phyloP scores from a whole-genome alignment of 305 asterid species.

The Caryopteris hybrid region DNA sequence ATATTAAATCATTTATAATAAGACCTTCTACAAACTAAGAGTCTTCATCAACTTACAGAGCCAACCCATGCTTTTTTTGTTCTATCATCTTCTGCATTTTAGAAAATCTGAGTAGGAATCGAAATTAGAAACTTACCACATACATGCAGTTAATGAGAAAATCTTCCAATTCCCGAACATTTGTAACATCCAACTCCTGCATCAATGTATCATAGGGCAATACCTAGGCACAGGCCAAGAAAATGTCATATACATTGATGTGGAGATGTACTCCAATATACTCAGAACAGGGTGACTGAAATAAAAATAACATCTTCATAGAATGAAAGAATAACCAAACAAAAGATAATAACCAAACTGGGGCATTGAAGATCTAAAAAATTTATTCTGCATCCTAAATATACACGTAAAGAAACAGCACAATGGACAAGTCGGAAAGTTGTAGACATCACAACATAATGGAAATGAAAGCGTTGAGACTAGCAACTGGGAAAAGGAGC shows the following conservation, averaged over 20 bases:
- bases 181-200: slow-evolving; percentile 85
- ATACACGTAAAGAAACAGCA: slow-evolving; percentile 1
- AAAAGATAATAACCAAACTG: not conserved
- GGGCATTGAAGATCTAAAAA: not conserved
- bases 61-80: not conserved
- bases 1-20: slow-evolving; percentile 1
- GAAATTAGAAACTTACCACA: slow-evolving; percentile 61
- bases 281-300: too few relatives aligned
- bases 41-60: not conserved
- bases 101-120: not conserved
- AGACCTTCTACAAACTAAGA: slow-evolving; percentile 7
- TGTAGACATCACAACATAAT: not conserved
- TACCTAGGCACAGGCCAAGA: slow-evolving; percentile 42
- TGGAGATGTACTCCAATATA: not conserved
- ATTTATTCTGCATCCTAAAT: not conserved
- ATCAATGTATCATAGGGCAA: slow-evolving; percentile 84
- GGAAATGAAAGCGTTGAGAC: not conserved
- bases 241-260: not conserved
- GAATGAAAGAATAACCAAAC: too few relatives aligned
- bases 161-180: slow-evolving; percentile 97
- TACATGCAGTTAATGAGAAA: slow-evolving; percentile 99
- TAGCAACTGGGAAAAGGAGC: not conserved
- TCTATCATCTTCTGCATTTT: not conserved
- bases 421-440: not conserved
- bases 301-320: too few relatives aligned